phyloP scores from a whole-genome alignment of 352 stramenopile species.

The Phytophthora idaei region DNA sequence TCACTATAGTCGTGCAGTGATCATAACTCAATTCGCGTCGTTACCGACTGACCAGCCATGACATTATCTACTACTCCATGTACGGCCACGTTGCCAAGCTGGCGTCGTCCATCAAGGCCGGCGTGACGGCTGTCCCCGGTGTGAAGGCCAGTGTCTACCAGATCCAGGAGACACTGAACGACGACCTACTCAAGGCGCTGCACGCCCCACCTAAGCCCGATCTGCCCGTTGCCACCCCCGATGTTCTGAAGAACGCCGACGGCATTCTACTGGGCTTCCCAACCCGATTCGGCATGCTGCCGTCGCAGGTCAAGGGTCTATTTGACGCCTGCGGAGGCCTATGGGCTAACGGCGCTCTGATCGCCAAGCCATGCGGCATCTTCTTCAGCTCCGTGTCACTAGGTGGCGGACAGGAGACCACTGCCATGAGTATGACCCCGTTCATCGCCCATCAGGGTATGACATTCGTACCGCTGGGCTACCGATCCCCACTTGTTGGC shows the following conservation, averaged over 20 bases:
- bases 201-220: slow-evolving; percentile 67
- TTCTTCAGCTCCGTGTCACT: slow-evolving; percentile 78
- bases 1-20: background rate
- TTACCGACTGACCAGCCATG: slow-evolving; percentile 20
- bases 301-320: slow-evolving; percentile 85
- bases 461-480: slow-evolving; percentile 85
- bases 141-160: slow-evolving; percentile 65
- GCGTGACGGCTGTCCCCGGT: slow-evolving; percentile 58
- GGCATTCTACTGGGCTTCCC: slow-evolving; percentile 85
- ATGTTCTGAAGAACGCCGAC: slow-evolving; percentile 72
- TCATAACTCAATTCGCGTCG: slow-evolving; percentile 13
- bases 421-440: slow-evolving; percentile 71
- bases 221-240: slow-evolving; percentile 56
- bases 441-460: slow-evolving; percentile 89
- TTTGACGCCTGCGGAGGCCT: slow-evolving; percentile 80
- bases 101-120: slow-evolving; percentile 66
- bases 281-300: slow-evolving; percentile 80
- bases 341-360: slow-evolving; percentile 71
- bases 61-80: slow-evolving; percentile 85
- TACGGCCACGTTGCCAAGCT: slow-evolving; percentile 84
- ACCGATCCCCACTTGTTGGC: slow-evolving; percentile 45
- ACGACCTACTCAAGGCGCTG: slow-evolving; percentile 76
- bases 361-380: slow-evolving; percentile 79
- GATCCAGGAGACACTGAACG: slow-evolving; percentile 77
- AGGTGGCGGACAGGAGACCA: slow-evolving; percentile 87